Percentiles rank a stretch among this genome's conserved stretches.
These are phyloP conservation scores for Spatholobus suberectus DNA, from an alignment of 306 rosid genomes.

Conservation along the genomic window DNA sequence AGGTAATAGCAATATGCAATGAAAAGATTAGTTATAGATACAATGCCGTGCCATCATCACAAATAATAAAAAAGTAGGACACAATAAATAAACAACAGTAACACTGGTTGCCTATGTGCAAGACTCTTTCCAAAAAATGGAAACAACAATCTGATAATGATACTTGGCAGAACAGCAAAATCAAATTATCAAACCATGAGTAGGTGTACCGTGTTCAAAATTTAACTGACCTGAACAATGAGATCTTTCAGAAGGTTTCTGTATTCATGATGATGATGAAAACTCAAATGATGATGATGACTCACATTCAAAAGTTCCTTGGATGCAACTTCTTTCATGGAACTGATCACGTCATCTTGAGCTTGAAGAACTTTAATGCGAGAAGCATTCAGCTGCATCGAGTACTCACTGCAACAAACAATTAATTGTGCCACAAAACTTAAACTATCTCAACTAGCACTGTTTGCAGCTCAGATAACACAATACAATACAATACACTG, in stretches of 20 bases:
- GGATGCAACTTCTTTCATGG: slow-evolving; percentile 86
- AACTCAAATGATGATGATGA: not conserved
- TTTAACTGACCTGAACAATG: slow-evolving; percentile 77
- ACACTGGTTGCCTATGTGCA: not conserved
- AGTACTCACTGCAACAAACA: slow-evolving; percentile 79
- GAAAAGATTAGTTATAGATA: slow-evolving; percentile 15
- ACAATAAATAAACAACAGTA: not conserved
- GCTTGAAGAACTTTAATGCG: slow-evolving; percentile 97
- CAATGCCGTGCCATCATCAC: not conserved
- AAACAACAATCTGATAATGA: not conserved
- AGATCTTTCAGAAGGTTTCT: slow-evolving; percentile 76
- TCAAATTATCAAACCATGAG: slow-evolving; percentile 7
- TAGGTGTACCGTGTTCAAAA: not conserved
- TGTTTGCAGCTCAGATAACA: not conserved
- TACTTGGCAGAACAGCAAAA: not conserved
- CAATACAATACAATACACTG: not conserved
- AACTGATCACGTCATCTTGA: slow-evolving; percentile 81
- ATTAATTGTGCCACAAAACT: slow-evolving; percentile 5
- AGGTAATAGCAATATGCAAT: not conserved
- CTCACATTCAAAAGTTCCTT: slow-evolving; percentile 79
- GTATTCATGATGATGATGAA: slow-evolving; percentile 64
- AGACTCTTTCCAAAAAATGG: not conserved
- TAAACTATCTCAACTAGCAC: slow-evolving; percentile 23
- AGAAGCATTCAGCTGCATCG: slow-evolving; percentile 94
- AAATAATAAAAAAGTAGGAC: not conserved